These are phyloP conservation scores for Calonectria naviculata DNA, from an alignment of 2,329 filamentous ascomycete genomes.

Conservation along the genomic window DNA sequence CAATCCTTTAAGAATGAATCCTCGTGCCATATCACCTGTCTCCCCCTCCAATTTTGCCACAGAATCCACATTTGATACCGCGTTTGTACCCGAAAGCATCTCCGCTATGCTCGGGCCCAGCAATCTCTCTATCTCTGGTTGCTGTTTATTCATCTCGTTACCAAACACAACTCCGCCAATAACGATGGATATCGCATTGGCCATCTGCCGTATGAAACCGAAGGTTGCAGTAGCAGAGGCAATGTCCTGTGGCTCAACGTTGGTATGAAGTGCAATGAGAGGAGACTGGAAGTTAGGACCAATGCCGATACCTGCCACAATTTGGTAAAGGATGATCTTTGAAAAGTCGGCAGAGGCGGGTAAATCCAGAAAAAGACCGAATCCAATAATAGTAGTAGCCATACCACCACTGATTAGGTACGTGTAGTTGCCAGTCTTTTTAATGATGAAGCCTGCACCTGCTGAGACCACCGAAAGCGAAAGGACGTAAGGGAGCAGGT, in stretches of 20 bases:
- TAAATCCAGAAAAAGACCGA: conserved; percentile 72
- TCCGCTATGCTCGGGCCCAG: conserved; percentile 62
- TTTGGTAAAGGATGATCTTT: conserved; percentile 69
- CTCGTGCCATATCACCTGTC: background rate
- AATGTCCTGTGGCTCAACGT: conserved; percentile 70
- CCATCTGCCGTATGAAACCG: conserved; percentile 75
- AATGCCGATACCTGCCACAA: conserved; percentile 71
- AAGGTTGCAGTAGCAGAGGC: conserved; percentile 75
- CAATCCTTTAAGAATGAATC: background rate
- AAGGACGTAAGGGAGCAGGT: conserved; percentile 76
- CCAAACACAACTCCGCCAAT: conserved; percentile 83
- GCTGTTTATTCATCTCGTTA: conserved; percentile 74
- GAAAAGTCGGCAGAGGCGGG: conserved; percentile 63
- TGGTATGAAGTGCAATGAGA: conserved; percentile 74
- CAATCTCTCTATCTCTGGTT: conserved; percentile 56
- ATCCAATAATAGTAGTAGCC: conserved; percentile 70
- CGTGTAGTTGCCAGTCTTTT: conserved; percentile 74
- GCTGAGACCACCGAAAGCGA: conserved; percentile 73
- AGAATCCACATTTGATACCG: conserved; percentile 49
- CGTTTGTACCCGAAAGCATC: conserved; percentile 66
- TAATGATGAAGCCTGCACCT: conserved; percentile 65
- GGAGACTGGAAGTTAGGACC: conserved; percentile 77
- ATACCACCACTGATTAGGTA: conserved; percentile 69
- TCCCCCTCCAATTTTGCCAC: background rate
- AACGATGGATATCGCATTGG: conserved; percentile 75